These are phyloP conservation scores for Chaetomidium leptoderma DNA, from an alignment of 495 filamentous ascomycete genomes.

Conservation along the genomic window DNA sequence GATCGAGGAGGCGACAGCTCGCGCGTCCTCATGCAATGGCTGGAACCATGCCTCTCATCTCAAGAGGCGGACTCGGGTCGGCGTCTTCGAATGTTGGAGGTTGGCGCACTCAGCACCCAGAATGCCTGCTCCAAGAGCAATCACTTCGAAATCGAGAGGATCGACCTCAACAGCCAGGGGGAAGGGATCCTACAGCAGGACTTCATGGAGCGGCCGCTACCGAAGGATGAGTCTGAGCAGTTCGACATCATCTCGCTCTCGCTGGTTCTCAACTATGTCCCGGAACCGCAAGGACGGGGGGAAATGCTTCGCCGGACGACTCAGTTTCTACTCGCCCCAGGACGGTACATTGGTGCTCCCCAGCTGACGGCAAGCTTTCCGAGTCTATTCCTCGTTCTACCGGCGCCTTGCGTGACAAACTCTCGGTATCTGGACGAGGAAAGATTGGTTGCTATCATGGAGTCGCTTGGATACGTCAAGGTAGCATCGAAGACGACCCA, in stretches of 20 bases:
- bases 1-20: constrained; percentile 90
- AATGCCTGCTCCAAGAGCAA: constrained; percentile 76
- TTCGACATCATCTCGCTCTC: constrained; percentile 94
- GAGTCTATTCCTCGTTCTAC: constrained; percentile 83
- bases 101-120: constrained; percentile 78
- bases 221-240: constrained; percentile 51
- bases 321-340: constrained; percentile 53
- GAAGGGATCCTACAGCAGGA: constrained; percentile 79
- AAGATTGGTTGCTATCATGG: constrained; percentile 69
- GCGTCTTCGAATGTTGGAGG: constrained; percentile 69
- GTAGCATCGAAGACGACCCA: constrained; percentile 63
- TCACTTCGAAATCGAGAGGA: constrained; percentile 70
- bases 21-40: constrained; percentile 80
- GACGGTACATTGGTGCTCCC: constrained; percentile 16
- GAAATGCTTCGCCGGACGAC: constrained; percentile 80
- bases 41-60: constrained; percentile 43
- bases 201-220: constrained; percentile 86
- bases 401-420: constrained; percentile 82
- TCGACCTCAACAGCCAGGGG: constrained; percentile 85
- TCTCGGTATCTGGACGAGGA: constrained; percentile 82
- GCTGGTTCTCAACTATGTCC: constrained; percentile 91
- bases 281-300: constrained; percentile 66
- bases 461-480: constrained; percentile 65
- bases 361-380: constrained; percentile 52
- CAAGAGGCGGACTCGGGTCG: constrained; percentile 27